phyloP scores from a whole-genome alignment of 345 rosid genomes.

The Linum usitatissimum region DNA sequence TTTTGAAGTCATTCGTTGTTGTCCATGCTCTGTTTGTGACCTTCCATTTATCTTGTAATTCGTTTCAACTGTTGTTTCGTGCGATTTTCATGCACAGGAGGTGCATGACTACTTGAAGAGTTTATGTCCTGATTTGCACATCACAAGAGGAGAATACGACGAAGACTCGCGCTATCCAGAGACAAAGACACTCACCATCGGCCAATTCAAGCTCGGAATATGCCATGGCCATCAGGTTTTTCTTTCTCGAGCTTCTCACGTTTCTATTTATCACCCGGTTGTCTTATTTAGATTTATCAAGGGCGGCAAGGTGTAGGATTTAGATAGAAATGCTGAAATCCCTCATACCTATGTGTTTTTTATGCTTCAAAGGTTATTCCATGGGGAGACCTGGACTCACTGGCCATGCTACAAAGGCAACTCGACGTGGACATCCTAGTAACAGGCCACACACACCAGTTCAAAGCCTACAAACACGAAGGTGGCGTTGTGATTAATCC shows the following conservation, averaged over 20 bases:
- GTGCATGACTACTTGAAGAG: conserved; percentile 88
- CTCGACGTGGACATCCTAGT: conserved; percentile 91
- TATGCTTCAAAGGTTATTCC: conserved; percentile 57
- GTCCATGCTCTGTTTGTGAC: background rate
- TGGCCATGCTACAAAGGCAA: conserved; percentile 93
- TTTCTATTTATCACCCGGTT: background rate
- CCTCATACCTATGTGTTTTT: background rate
- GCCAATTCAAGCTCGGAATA: conserved; percentile 86
- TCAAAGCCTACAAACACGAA: conserved; percentile 93
- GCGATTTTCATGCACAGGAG: conserved; percentile 33
- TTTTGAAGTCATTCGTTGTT: background rate
- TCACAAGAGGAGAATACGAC: conserved; percentile 76
- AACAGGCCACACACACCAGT: conserved; percentile 95
- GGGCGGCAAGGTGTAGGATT: background rate
- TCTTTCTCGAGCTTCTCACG: background rate
- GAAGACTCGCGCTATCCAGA: conserved; percentile 79
- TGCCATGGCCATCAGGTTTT: conserved; percentile 96
- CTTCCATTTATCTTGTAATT: background rate
- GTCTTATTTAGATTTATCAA: background rate
- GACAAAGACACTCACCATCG: conserved; percentile 74
- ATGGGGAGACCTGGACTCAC: conserved; percentile 93
- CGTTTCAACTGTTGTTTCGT: background rate
- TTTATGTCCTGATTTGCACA: conserved; percentile 83
- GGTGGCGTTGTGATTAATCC: conserved; percentile 95
- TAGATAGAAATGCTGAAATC: background rate